Conservation (phyloP, 2,329 filamentous ascomycete genomes). For the Xylariaceae sp. region DNA sequence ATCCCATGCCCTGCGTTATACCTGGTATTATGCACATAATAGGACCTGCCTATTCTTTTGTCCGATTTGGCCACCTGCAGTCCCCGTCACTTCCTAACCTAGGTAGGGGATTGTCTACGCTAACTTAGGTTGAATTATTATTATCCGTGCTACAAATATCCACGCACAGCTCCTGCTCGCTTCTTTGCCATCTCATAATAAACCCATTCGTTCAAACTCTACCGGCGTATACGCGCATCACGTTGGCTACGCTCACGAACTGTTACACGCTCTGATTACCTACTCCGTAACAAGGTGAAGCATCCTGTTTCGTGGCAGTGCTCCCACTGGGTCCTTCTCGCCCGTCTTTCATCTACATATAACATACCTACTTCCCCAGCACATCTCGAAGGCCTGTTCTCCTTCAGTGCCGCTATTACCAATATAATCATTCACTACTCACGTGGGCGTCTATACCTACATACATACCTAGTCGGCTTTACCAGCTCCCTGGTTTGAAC, state of each 20-base stretch:
- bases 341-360: background rate
- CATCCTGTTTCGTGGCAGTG: background rate
- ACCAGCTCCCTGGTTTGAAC: background rate
- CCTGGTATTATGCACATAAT: background rate
- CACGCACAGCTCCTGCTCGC: background rate
- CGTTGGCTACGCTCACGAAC: background rate
- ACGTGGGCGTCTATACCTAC: background rate
- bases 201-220: background rate
- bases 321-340: background rate
- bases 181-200: background rate
- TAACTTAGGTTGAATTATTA: background rate
- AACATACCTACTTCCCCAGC: background rate
- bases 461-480: background rate
- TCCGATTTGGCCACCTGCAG: background rate
- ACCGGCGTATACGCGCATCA: background rate
- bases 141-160: background rate
- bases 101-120: background rate
- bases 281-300: background rate
- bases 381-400: background rate
- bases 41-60: background rate
- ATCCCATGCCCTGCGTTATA: no score
- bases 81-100: background rate
- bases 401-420: no score
- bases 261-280: background rate
- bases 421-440: background rate